Percentiles rank a stretch among this genome's conserved stretches.
These are phyloP conservation scores for Mimosa bimucronata DNA, from an alignment of 306 rosid genomes.

Conservation along the genomic window DNA sequence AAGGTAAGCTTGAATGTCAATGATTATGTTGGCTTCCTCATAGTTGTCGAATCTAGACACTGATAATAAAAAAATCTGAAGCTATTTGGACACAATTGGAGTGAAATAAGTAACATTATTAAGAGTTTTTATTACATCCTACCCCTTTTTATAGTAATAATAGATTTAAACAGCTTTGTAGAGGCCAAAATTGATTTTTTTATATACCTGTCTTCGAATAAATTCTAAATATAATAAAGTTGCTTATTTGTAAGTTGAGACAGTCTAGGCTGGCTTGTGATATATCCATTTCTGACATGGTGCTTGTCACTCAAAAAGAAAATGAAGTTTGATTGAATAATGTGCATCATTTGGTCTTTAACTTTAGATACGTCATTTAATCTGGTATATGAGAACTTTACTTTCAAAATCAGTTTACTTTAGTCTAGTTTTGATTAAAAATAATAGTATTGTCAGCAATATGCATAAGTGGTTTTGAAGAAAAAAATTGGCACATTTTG, in stretches of 20 bases:
- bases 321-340: background rate
- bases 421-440: background rate
- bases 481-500: background rate
- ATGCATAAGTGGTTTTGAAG: background rate
- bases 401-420: background rate
- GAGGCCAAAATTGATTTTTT: background rate
- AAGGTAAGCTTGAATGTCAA: slow-evolving; percentile 52
- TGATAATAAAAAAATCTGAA: background rate
- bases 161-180: background rate
- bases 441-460: background rate
- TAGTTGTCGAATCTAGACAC: background rate
- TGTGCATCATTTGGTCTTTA: background rate
- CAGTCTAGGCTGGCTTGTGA: background rate
- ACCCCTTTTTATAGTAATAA: background rate
- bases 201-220: background rate
- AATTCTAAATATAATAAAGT: background rate
- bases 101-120: background rate
- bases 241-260: background rate
- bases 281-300: background rate
- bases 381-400: background rate
- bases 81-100: background rate
- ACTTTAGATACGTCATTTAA: background rate
- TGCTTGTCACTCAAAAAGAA: background rate
- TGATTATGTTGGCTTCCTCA: background rate
- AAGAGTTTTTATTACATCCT: background rate